These are phyloP conservation scores for Ceratopteris richardii DNA, from an alignment of 75 land plant genomes.

Conservation along the genomic window DNA sequence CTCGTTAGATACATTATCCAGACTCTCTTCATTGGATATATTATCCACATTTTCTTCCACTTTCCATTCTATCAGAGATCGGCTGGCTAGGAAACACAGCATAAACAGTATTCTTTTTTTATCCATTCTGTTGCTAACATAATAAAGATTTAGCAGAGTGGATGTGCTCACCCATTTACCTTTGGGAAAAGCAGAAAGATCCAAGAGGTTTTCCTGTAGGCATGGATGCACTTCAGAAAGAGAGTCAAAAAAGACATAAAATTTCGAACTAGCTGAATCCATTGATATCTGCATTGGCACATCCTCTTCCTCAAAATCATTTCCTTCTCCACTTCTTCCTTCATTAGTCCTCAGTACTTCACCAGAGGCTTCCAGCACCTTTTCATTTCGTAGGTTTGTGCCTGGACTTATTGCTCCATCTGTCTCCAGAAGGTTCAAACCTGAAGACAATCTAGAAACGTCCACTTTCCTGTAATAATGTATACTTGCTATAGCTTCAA, in stretches of 20 bases:
- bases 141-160: slow-evolving; percentile 9
- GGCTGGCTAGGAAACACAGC: slow-evolving; percentile 12
- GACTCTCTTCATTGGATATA: neutral
- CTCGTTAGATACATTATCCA: neutral
- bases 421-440: too few species aligned
- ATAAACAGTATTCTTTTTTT: slow-evolving; percentile 10
- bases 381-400: neutral
- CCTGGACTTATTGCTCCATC: too few species aligned
- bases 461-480: too few species aligned
- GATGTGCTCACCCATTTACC: slow-evolving; percentile 14
- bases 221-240: slow-evolving; percentile 10
- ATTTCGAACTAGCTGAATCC: neutral
- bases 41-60: neutral
- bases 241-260: slow-evolving; percentile 1
- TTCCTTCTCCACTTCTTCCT: too few species aligned
- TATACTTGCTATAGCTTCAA: slow-evolving; percentile 2
- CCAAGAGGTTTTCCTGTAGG: slow-evolving; percentile 18
- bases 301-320: too few species aligned
- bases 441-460: too few species aligned
- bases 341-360: too few species aligned
- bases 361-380: neutral
- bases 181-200: slow-evolving; percentile 18
- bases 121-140: slow-evolving; percentile 8
- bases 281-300: too few species aligned
- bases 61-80: slow-evolving; percentile 16